A percentile compares a stretch with the other conserved stretches of the same genome.
phyloP scores from a whole-genome alignment of 2,329 filamentous ascomycete species.

The Trichoderma koningii region DNA sequence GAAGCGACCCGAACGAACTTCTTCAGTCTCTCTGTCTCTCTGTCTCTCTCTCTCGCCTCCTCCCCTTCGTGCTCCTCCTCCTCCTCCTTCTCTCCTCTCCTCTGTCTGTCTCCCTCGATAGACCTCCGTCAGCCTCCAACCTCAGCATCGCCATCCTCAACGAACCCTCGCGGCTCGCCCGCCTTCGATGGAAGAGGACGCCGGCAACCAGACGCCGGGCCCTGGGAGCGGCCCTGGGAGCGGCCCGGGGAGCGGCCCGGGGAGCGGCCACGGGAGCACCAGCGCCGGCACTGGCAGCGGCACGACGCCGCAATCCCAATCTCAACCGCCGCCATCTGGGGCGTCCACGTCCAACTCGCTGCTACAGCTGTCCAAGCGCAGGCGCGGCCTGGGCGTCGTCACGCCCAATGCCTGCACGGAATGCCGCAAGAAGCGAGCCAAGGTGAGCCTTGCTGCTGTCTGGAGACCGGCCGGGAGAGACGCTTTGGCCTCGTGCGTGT shows the following conservation, averaged over 20 bases:
- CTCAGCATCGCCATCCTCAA: background rate
- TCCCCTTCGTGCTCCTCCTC: too few relatives aligned
- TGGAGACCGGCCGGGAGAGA: background rate
- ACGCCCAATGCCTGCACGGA: conserved; percentile 64
- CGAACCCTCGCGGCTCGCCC: too few relatives aligned
- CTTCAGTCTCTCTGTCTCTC: too few relatives aligned
- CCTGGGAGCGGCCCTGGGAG: too few relatives aligned
- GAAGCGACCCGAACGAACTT: conserved; percentile 3
- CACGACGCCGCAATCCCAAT: conserved; percentile 41
- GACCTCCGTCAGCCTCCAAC: too few relatives aligned
- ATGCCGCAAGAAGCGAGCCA: conserved; percentile 63
- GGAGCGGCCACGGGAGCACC: conserved; percentile 38
- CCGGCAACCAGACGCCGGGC: conserved; percentile 36
- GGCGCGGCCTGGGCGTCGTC: conserved; percentile 57
- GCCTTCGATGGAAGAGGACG: conserved; percentile 31
- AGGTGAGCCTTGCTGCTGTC: conserved; percentile 44
- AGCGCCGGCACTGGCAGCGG: conserved; percentile 32
- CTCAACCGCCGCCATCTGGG: conserved; percentile 25
- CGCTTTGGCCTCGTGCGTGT: background rate
- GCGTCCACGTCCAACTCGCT: conserved; percentile 16
- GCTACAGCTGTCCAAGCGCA: conserved; percentile 50
- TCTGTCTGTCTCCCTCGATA: too few relatives aligned
- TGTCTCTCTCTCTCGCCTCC: too few relatives aligned
- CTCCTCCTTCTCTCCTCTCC: too few relatives aligned
- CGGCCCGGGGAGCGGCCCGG: background rate